These are phyloP conservation scores for Amauroascus verrucosus DNA, from an alignment of 2,329 filamentous ascomycete species.

Conservation along the genomic window DNA sequence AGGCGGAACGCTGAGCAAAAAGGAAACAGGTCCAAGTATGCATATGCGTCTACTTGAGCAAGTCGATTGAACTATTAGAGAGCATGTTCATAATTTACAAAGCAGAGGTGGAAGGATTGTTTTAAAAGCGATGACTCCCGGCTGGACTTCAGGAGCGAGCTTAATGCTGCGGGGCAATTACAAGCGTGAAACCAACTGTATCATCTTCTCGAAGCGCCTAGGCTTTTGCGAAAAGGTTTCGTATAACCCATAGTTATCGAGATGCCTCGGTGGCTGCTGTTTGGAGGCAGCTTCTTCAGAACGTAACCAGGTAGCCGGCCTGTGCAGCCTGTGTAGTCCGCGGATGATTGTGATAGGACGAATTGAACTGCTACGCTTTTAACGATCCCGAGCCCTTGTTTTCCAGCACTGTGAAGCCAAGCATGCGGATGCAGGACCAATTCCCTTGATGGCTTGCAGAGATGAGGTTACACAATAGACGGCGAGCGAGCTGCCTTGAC, in stretches of 20 bases:
- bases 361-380: neutral
- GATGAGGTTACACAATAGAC: neutral
- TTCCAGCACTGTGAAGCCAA: neutral
- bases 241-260: neutral
- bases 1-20: neutral
- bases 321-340: neutral
- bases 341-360: neutral
- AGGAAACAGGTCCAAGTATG: neutral
- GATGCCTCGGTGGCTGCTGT: neutral
- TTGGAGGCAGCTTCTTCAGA: neutral
- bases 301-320: neutral
- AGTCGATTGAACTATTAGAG: neutral
- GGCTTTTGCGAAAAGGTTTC: no score
- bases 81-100: neutral
- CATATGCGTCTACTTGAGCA: neutral
- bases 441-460: neutral
- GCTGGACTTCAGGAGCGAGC: neutral
- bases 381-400: neutral
- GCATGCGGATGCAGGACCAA: neutral
- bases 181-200: constrained; percentile 1
- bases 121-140: neutral
- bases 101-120: neutral
- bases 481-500: neutral
- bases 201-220: constrained; percentile 1
- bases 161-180: constrained; percentile 2